Conservation (phyloP, 257 asterid genomes). For the Solanum microdontum region DNA sequence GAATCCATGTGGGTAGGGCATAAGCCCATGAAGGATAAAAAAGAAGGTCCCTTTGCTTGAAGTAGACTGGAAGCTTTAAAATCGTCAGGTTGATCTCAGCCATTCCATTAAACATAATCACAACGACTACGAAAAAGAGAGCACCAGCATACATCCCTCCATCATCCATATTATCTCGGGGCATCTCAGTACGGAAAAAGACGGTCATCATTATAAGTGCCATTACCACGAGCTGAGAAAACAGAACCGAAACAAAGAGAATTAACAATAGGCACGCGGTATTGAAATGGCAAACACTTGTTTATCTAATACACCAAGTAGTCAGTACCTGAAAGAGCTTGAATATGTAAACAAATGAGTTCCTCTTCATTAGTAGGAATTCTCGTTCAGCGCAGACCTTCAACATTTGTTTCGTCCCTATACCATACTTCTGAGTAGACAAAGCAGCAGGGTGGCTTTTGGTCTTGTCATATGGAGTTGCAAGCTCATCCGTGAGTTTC, state of each 20-base stretch:
- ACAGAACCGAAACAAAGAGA: neutral
- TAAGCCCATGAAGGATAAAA: slow-evolving; percentile 69
- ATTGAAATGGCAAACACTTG: neutral
- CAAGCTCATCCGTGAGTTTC: slow-evolving; percentile 28
- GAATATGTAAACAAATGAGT: too few species aligned
- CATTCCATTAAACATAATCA: slow-evolving; percentile 52
- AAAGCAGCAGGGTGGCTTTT: slow-evolving; percentile 55
- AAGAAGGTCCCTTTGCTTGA: slow-evolving; percentile 55
- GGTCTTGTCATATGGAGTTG: slow-evolving; percentile 41
- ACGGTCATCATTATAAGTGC: slow-evolving; percentile 20
- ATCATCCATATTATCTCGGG: slow-evolving; percentile 11
- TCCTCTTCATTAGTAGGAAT: too few species aligned
- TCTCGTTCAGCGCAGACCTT: neutral
- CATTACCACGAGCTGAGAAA: slow-evolving; percentile 32
- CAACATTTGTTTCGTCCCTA: neutral
- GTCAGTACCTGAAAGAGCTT: neutral
- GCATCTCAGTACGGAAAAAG: slow-evolving; percentile 43
- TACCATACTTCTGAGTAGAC: slow-evolving; percentile 35
- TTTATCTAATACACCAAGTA: neutral
- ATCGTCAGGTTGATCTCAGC: slow-evolving; percentile 54
- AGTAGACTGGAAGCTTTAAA: slow-evolving; percentile 59
- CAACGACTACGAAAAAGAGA: slow-evolving; percentile 23
- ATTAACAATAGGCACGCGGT: neutral
- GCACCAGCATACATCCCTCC: slow-evolving; percentile 42
- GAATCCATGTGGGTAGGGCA: slow-evolving; percentile 51